Conservation (phyloP, 805 yeast species). For the Hanseniaspora pseudoguilliermondii region DNA sequence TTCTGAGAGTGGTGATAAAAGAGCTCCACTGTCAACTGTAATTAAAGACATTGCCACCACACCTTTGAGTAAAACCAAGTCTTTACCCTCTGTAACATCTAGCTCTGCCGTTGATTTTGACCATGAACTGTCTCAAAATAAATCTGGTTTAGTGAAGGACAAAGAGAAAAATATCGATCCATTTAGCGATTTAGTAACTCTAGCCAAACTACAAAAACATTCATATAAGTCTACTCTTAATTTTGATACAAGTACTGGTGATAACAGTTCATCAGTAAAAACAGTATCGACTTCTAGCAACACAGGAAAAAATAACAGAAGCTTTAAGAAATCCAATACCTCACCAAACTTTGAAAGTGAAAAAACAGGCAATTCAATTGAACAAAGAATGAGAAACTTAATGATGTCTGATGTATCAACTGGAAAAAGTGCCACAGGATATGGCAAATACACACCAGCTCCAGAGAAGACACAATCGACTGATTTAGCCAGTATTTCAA, state of each 20-base stretch:
- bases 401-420: slow-evolving; percentile 28
- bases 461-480: background rate
- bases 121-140: background rate
- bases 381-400: slow-evolving; percentile 41
- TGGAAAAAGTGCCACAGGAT: slow-evolving; percentile 60
- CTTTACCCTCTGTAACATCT: background rate
- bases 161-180: background rate
- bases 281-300: background rate
- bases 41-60: background rate
- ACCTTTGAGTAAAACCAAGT: background rate
- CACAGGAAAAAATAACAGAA: background rate
- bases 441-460: slow-evolving; percentile 57
- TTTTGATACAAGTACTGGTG: background rate
- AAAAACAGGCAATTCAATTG: slow-evolving; percentile 32
- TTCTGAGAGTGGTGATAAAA: background rate
- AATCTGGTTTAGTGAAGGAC: background rate
- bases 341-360: background rate
- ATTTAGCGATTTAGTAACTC: slow-evolving; percentile 8
- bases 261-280: slow-evolving; percentile 7
- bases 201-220: slow-evolving; percentile 7
- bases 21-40: background rate
- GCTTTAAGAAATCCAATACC: background rate
- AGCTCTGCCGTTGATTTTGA: background rate
- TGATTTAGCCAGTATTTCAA: background rate
- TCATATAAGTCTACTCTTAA: background rate